Evolutionary conservation across 2,329 filamentous ascomycete genomes (phyloP).

Genomic region (Aspergillus ochraceoroseus): DNA sequence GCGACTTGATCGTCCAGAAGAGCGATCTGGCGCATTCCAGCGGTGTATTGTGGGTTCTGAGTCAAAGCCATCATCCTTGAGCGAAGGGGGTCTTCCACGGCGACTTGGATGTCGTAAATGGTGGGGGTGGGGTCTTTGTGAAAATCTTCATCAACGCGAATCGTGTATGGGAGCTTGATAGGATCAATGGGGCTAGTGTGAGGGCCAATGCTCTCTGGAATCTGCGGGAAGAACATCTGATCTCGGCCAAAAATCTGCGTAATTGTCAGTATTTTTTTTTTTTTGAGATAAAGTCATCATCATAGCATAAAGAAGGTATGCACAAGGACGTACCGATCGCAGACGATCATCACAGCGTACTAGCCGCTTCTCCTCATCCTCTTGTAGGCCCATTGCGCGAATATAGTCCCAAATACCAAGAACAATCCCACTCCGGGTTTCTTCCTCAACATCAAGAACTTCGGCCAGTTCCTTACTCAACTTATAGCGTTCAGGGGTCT

Average conservation of each 20-base stretch:
- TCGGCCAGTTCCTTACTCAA: conserved; percentile 75
- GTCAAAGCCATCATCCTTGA: conserved; percentile 61
- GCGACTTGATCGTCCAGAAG: conserved; percentile 80
- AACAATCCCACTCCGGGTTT: conserved; percentile 79
- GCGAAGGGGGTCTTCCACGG: conserved; percentile 75
- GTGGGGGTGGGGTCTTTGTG: conserved; percentile 71
- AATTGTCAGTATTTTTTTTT: conserved; percentile 1
- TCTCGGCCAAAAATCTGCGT: conserved; percentile 69
- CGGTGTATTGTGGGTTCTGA: conserved; percentile 64
- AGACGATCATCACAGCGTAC: conserved; percentile 85
- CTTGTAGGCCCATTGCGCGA: conserved; percentile 75
- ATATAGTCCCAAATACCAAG: conserved; percentile 97
- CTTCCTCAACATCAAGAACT: conserved; percentile 78
- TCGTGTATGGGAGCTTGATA: conserved; percentile 81
- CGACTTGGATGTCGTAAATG: conserved; percentile 83
- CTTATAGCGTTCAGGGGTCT: conserved; percentile 77
- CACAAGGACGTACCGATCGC: conserved; percentile 61
- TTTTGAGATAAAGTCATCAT: conserved; percentile 1
- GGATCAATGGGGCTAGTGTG: conserved; percentile 78
- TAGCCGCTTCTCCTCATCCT: conserved; percentile 89
- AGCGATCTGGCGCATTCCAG: conserved; percentile 70
- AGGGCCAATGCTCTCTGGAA: conserved; percentile 71
- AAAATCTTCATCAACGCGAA: conserved; percentile 82
- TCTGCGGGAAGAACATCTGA: conserved; percentile 75
- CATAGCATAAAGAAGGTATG: background rate